A percentile compares a stretch with the other conserved stretches of the same genome.
phyloP scores from a whole-genome alignment of 2,329 filamentous ascomycete species.

The Colletotrichum incanum region DNA sequence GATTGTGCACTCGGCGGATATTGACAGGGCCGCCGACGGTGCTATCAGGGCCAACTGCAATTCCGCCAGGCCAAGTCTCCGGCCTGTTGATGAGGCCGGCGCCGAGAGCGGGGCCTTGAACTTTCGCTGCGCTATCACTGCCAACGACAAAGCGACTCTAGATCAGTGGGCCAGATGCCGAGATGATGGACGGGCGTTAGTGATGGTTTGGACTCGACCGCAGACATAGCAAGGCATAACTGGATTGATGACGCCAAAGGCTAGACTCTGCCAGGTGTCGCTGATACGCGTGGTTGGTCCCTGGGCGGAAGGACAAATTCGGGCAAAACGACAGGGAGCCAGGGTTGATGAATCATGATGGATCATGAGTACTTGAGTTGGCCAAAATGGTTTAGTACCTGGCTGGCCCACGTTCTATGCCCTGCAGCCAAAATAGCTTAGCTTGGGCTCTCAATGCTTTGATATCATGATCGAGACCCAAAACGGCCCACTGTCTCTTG shows the following conservation, averaged over 20 bases:
- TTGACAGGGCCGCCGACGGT: conserved; percentile 27
- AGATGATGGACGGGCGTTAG: conserved; percentile 1
- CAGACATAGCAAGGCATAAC: conserved; percentile 30
- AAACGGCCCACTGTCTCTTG: not conserved
- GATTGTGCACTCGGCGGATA: conserved; percentile 28
- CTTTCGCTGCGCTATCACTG: conserved; percentile 1
- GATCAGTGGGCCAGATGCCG: conserved; percentile 6
- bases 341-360: conserved; percentile 40
- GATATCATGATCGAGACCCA: not conserved
- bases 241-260: conserved; percentile 35
- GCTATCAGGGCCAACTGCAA: conserved; percentile 14
- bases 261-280: conserved; percentile 21
- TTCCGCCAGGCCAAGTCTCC: conserved; percentile 25
- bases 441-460: not conserved
- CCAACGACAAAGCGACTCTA: conserved; percentile 7
- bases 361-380: conserved; percentile 12
- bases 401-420: not conserved
- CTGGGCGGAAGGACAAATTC: conserved; percentile 25
- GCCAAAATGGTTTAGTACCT: conserved; percentile 6
- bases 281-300: conserved; percentile 26
- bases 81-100: conserved; percentile 32
- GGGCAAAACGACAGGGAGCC: conserved; percentile 31
- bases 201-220: conserved; percentile 17
- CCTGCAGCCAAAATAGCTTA: not conserved
- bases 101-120: conserved; percentile 32